A percentile compares a stretch with the other conserved stretches of the same genome.
Conservation (phyloP, 2,329 filamentous ascomycete species). For the Dothideomycetidae sp. region DNA sequence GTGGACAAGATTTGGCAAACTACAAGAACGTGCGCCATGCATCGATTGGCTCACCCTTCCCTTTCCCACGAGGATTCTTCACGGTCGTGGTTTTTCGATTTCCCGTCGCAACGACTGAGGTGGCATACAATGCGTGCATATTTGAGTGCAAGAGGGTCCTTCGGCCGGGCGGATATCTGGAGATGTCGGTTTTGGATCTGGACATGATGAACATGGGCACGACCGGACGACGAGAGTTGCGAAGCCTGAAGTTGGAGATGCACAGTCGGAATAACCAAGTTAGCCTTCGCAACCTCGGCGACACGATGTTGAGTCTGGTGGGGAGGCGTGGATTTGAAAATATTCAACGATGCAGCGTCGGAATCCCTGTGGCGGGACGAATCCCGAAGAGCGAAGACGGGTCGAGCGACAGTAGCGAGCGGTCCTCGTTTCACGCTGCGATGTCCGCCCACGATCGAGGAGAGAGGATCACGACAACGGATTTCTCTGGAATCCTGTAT, state of each 20-base stretch:
- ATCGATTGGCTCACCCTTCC: slow-evolving; percentile 51
- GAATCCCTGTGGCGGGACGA: slow-evolving; percentile 53
- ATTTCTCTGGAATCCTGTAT: slow-evolving; percentile 7
- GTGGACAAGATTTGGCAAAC: slow-evolving; percentile 35
- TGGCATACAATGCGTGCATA: slow-evolving; percentile 55
- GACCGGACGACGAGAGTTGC: slow-evolving; percentile 51
- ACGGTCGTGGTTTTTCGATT: slow-evolving; percentile 65
- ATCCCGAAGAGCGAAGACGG: slow-evolving; percentile 26
- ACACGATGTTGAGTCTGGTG: slow-evolving; percentile 48
- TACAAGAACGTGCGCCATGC: slow-evolving; percentile 60
- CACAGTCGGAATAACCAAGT: slow-evolving; percentile 45
- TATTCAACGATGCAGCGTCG: slow-evolving; percentile 63
- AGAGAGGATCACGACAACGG: slow-evolving; percentile 4
- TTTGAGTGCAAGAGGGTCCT: slow-evolving; percentile 64
- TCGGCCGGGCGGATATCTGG: slow-evolving; percentile 64
- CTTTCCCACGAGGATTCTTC: slow-evolving; percentile 64
- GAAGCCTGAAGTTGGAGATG: slow-evolving; percentile 57
- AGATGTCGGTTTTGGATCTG: slow-evolving; percentile 62
- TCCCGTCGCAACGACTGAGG: slow-evolving; percentile 52
- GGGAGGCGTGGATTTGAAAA: slow-evolving; percentile 56
- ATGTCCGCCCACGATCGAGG: slow-evolving; percentile 7
- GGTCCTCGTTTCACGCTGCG: slow-evolving; percentile 4
- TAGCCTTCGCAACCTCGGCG: slow-evolving; percentile 41
- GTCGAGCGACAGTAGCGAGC: slow-evolving; percentile 17
- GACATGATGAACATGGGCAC: slow-evolving; percentile 75